Conservation (phyloP, 176 grass and related monocot genomes). For the Carex scoparia region DNA sequence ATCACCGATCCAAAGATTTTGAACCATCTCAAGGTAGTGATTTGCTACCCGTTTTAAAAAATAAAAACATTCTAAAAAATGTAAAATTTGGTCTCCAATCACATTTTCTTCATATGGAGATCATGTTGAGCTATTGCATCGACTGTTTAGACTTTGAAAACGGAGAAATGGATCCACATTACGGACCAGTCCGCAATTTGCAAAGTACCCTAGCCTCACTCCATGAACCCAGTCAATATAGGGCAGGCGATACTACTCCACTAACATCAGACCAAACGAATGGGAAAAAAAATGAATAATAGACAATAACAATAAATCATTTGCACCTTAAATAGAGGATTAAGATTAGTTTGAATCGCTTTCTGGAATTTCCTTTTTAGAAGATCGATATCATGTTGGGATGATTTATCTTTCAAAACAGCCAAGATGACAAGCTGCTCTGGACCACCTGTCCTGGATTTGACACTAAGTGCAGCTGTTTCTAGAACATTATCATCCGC, state of each 20-base stretch:
- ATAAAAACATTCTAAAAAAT: too few species aligned
- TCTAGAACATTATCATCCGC: conserved; percentile 69
- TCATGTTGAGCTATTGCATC: too few species aligned
- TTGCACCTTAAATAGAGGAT: conserved; percentile 91
- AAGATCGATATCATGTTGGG: conserved; percentile 27
- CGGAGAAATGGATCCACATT: too few species aligned
- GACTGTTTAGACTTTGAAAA: too few species aligned
- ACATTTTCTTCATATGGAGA: too few species aligned
- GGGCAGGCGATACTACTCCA: not conserved
- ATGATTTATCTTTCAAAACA: conserved; percentile 55
- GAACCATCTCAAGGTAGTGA: too few species aligned
- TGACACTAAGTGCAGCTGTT: conserved; percentile 73
- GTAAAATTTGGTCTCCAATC: too few species aligned
- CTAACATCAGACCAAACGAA: not conserved
- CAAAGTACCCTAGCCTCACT: too few species aligned
- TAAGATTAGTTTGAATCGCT: conserved; percentile 76
- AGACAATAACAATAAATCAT: not conserved
- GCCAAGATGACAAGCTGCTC: conserved; percentile 76
- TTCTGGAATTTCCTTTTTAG: conserved; percentile 73
- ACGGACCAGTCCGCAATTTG: too few species aligned
- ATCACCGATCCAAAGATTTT: too few species aligned
- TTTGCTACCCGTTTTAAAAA: too few species aligned
- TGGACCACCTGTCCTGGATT: conserved; percentile 55
- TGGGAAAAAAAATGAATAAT: not conserved
- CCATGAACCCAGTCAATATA: too few species aligned